These are phyloP conservation scores for Termitomyces sp. DNA, from an alignment of 768 basidiomycete genomes.

Conservation along the genomic window DNA sequence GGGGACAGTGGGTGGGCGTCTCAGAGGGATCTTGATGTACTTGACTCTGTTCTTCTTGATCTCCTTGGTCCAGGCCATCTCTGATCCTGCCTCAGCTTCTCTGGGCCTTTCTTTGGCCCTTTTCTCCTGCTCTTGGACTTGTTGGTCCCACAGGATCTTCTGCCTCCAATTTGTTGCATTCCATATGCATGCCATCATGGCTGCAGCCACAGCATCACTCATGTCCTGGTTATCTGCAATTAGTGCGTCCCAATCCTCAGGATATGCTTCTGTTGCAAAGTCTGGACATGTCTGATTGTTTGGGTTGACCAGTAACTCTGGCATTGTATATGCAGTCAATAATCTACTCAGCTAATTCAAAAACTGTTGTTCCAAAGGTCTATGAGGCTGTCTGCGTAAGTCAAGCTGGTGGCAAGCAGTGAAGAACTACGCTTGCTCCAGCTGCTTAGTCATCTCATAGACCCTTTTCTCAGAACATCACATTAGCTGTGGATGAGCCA, in stretches of 20 bases:
- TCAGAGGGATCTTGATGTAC: background rate
- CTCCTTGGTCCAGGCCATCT: background rate
- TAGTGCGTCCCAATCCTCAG: background rate
- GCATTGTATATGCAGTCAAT: too few species aligned
- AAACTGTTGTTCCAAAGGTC: too few species aligned
- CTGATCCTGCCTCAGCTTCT: background rate
- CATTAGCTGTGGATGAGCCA: constrained; percentile 16
- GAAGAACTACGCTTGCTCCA: too few species aligned
- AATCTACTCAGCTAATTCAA: too few species aligned
- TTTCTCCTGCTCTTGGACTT: background rate
- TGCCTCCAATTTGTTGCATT: too few species aligned
- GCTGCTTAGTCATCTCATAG: too few species aligned
- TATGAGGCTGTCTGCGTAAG: too few species aligned
- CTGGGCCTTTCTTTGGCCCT: background rate
- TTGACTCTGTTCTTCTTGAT: background rate
- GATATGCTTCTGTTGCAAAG: too few species aligned
- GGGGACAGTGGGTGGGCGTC: background rate
- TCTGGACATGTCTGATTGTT: background rate
- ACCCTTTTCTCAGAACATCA: constrained; percentile 18
- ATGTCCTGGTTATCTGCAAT: background rate
- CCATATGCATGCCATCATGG: background rate
- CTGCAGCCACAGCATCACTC: background rate
- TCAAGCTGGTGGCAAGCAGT: too few species aligned
- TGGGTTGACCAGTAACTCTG: too few species aligned
- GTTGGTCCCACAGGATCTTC: too few species aligned